Conservation (phyloP, 208 protist genomes). For the Histomonas meleagridis region DNA sequence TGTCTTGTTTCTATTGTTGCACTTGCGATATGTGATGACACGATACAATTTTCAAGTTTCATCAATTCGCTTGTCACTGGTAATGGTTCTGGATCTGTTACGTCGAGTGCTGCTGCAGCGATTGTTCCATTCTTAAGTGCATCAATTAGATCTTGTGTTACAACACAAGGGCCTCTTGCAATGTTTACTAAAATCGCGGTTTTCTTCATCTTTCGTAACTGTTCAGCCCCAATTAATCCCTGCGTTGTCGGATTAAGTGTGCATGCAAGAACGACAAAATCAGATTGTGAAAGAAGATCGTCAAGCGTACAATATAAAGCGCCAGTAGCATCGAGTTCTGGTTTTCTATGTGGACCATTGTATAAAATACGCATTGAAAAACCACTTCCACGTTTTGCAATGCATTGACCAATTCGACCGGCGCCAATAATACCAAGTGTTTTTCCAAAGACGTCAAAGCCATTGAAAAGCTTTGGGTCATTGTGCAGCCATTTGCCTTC, state of each 20-base stretch:
- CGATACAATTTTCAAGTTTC: slow-evolving; percentile 21
- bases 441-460: slow-evolving; percentile 1
- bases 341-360: not conserved
- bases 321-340: not conserved
- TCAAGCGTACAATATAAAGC: not conserved
- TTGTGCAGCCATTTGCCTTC: not conserved
- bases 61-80: slow-evolving; percentile 36
- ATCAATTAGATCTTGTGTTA: slow-evolving; percentile 34
- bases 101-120: slow-evolving; percentile 45
- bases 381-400: not conserved
- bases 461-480: not conserved
- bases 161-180: slow-evolving; percentile 41
- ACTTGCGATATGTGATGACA: slow-evolving; percentile 42
- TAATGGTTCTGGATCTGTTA: slow-evolving; percentile 46
- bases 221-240: slow-evolving; percentile 8
- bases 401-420: slow-evolving; percentile 43
- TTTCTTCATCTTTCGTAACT: slow-evolving; percentile 45
- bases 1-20: not conserved
- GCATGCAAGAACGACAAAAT: slow-evolving; percentile 46
- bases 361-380: slow-evolving; percentile 36
- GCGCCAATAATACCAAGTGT: slow-evolving; percentile 47
- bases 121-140: slow-evolving; percentile 38
- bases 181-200: slow-evolving; percentile 45
- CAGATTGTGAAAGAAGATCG: slow-evolving; percentile 39
- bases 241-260: slow-evolving; percentile 39